Base-by-base conservation (phyloP, 345 rosid genomes). In the Dipteronia dyeriana region DNA sequence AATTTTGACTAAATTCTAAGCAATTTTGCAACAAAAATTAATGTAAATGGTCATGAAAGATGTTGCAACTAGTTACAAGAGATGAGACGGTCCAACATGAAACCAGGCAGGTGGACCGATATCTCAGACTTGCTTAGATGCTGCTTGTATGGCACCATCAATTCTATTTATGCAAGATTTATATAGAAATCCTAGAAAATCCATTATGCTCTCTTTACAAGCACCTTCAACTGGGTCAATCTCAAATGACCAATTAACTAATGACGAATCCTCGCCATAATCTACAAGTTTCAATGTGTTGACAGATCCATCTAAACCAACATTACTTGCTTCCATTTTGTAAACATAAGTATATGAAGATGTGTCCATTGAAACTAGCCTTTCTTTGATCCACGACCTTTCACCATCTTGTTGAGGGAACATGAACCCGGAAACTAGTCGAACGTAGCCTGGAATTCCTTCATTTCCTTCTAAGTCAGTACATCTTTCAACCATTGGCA, bases 341-440 rank as follows among this genome's bases (percentile, higher is more conserved):
- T 86, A 86, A 43, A 68, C 85, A 49, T 87, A 89, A 76, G 26
- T 68, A 53, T 74, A 75, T n/a, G 82, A 66, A 39, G 68, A 63
- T 1, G 78, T 38, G 68, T 91, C 88, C 76, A 87, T 84, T n/a
- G 84, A 86, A 60, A 84, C 82, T 68, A 87, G 74, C 77, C 80
- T 87, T 81, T 87, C 90, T 74, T 86, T 87, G 78, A 87, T 87
- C 91, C 92, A 84, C 11, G 91, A 89, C 76, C 91, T 81, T 66
- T 86, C 86, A 49, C 89, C 87, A 22, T 87, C 86, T 9, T 81
- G 73, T 71, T 82, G 90, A 69, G 89, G 88, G 79, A 86, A 86
- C 91, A 86, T 87, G 87, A 87, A 91, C 26, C 92, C 88, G 0
- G 89, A 87, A 45, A 84, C 86, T 3, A 87, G 77, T 51, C 89